Conservation (phyloP, 257 asterid genomes). For the Solanum okadae region DNA sequence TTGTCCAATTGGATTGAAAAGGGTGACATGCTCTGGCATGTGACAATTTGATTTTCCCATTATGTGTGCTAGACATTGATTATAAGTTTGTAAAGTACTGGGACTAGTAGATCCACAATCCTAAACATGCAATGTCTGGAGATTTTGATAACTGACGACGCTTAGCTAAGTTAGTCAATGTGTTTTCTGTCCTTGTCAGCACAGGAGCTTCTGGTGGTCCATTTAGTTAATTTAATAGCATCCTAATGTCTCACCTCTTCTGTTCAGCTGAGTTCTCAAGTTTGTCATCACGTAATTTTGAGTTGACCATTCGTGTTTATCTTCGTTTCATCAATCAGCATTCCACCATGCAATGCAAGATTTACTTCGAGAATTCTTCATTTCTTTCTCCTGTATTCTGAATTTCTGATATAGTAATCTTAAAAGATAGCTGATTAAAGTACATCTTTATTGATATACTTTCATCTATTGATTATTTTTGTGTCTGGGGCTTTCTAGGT, state of each 20-base stretch:
- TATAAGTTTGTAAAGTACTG: neutral
- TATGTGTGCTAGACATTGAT: neutral
- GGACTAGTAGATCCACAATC: neutral
- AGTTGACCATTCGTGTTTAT: neutral
- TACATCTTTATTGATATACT: neutral
- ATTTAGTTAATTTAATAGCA: neutral
- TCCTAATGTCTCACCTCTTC: neutral
- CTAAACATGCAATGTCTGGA: neutral
- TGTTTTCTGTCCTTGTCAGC: neutral
- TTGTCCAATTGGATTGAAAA: neutral
- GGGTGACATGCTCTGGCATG: neutral
- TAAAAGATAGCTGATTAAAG: neutral
- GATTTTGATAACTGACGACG: neutral
- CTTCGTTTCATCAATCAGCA: neutral
- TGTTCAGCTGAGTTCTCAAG: neutral
- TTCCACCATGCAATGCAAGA: neutral
- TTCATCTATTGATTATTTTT: neutral
- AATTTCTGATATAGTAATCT: neutral
- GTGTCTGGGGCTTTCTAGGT: slow-evolving; percentile 42
- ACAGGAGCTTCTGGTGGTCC: neutral
- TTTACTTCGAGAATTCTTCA: neutral
- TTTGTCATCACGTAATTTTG: neutral
- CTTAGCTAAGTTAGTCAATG: neutral
- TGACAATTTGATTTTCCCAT: neutral
- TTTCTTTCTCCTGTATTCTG: neutral